Percentiles rank a stretch among this genome's conserved stretches.
Evolutionary conservation across 345 rosid genomes (phyloP).

Genomic region (Turnera subulata): DNA sequence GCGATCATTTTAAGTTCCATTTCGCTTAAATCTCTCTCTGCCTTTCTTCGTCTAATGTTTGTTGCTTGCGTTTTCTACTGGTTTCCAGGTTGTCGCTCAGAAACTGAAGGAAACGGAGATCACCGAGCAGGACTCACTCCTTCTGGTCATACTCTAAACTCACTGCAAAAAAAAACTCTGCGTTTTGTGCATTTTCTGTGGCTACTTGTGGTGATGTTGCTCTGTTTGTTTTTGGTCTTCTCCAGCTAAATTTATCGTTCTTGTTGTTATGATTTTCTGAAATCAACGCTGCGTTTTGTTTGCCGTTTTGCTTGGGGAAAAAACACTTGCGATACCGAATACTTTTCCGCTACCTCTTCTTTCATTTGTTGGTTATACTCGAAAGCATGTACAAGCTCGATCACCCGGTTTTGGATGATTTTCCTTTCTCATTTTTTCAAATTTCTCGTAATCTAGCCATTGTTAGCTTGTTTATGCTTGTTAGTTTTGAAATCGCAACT

Average conservation of each 20-base stretch:
- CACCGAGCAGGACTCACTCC: slow-evolving; percentile 98
- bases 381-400: too few species aligned
- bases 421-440: too few species aligned
- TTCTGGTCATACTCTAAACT: slow-evolving; percentile 48
- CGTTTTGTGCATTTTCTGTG: not conserved
- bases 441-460: too few species aligned
- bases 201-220: not conserved
- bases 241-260: not conserved
- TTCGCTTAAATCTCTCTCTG: slow-evolving; percentile 7
- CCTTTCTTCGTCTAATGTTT: not conserved
- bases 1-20: not conserved
- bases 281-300: too few species aligned
- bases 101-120: slow-evolving; percentile 88
- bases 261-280: not conserved
- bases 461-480: too few species aligned
- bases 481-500: too few species aligned
- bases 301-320: too few species aligned
- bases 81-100: slow-evolving; percentile 75
- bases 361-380: too few species aligned
- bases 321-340: too few species aligned
- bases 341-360: too few species aligned
- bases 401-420: too few species aligned
- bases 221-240: not conserved
- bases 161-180: too few species aligned
- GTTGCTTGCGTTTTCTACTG: slow-evolving; percentile 7